Evolutionary conservation across 1,284 basidiomycete species (phyloP), one percentile per base, ranked within the genome.

Genomic region (Sutorius eximius): DNA sequence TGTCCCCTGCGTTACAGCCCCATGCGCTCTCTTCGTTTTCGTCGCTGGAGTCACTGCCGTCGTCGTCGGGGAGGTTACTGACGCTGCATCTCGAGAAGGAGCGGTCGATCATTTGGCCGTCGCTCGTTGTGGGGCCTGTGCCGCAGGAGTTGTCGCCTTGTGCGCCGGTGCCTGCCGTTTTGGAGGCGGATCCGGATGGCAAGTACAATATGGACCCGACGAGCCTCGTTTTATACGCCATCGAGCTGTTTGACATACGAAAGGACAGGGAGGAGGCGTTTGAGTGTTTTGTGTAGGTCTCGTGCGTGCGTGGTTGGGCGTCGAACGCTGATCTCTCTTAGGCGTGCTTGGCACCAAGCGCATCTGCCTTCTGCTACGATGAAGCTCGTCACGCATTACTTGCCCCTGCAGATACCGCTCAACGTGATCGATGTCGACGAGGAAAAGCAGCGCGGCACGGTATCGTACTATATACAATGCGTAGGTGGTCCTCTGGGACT

Each of bases 191-290:
- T 56, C 66, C 77, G 41, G 80, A 82, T 55, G 76, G 80, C 50
- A 78, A 79, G 60, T 91, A 87, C 61, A 89, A 91, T 61, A 89
- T 91, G 85, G 88, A 91, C 66, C 84, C 89, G 2, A 91, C 89
- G 13, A 90, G 87, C 66, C 72, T 91, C 24, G 82, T 85, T 2
- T 71, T 90, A 48, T 77, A 83, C 52, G 88, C 79, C 8, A 73
- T 89, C 43, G 89, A 91, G 61, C 65, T 85, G 49, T 78, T 81
- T 45, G 87, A 91, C 66, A 87, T 90, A 50, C 77, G 86, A 46
- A 83, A 84, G 63, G 80, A 87, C 47, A 82, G 79, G 56, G 83
- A 86, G 38, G 85, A 83, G 56, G 88, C 89, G 3, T 91, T 91
- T 61, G 89, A 90, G 72, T 89, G 80, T 60, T 88, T 91, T 61